Conservation (phyloP, 2,329 filamentous ascomycete genomes). For the Pestalotiopsis sp. region DNA sequence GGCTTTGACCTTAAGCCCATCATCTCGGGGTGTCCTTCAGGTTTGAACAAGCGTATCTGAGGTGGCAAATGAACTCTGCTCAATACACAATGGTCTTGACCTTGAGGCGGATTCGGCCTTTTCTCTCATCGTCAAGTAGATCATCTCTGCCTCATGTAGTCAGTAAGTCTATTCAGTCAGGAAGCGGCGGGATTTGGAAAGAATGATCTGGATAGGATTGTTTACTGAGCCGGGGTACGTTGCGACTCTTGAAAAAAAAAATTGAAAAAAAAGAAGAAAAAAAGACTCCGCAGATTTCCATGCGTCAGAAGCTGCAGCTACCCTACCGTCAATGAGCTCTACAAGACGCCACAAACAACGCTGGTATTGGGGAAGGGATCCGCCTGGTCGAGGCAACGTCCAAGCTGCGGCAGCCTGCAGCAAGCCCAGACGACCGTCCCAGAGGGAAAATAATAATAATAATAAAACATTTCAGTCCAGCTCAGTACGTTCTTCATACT, state of each 20-base stretch:
- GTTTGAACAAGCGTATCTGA: background rate
- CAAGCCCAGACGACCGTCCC: conserved; percentile 30
- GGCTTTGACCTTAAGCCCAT: background rate
- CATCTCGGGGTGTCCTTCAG: background rate
- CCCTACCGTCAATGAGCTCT: conserved; percentile 44
- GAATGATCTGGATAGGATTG: background rate
- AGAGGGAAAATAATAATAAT: conserved; percentile 17
- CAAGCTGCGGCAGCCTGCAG: conserved; percentile 42
- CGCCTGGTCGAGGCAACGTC: conserved; percentile 34
- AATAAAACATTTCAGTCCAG: conserved; percentile 20
- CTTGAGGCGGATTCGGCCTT: background rate
- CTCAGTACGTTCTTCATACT: conserved; percentile 30
- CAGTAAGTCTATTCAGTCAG: background rate
- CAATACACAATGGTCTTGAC: background rate
- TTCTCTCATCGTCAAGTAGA: background rate
- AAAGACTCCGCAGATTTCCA: conserved; percentile 24
- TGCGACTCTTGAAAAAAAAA: background rate
- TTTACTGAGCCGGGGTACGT: background rate
- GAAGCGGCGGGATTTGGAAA: background rate
- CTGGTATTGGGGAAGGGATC: conserved; percentile 40
- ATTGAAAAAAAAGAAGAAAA: too few species aligned
- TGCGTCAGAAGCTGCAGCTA: conserved; percentile 48
- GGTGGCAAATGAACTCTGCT: background rate
- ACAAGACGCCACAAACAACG: conserved; percentile 48
- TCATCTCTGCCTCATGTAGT: background rate